Conservation (phyloP, 805 yeast species). For the Suhomyces sp. region DNA sequence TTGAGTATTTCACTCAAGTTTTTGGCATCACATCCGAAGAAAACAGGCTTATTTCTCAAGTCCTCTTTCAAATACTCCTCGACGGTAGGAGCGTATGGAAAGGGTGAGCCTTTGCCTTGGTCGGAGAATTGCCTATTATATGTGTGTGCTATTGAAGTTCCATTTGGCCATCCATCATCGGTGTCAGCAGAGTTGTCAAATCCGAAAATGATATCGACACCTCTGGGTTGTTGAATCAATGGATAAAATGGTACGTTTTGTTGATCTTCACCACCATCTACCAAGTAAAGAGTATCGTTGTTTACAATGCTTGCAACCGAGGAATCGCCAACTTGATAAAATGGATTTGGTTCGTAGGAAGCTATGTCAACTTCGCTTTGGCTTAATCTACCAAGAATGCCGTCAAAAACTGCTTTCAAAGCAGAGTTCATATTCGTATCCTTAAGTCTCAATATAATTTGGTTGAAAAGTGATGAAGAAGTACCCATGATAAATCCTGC, state of each 20-base stretch:
- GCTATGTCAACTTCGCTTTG: conserved; percentile 36
- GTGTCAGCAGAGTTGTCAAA: conserved; percentile 45
- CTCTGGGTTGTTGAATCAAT: conserved; percentile 35
- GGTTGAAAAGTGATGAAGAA: conserved; percentile 39
- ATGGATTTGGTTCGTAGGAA: conserved; percentile 42
- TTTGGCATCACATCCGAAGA: conserved; percentile 28
- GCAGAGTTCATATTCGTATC: conserved; percentile 21
- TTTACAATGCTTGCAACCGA: conserved; percentile 19
- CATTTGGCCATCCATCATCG: conserved; percentile 41
- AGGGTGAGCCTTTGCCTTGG: conserved; percentile 26
- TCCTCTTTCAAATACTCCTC: conserved; percentile 19
- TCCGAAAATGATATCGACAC: conserved; percentile 42
- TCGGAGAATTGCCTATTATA: conserved; percentile 22
- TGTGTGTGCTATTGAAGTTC: conserved; percentile 37
- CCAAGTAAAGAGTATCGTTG: conserved; percentile 34
- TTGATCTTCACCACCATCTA: conserved; percentile 45
- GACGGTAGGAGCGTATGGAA: conserved; percentile 26
- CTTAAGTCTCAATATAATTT: conserved; percentile 26
- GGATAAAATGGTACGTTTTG: conserved; percentile 44
- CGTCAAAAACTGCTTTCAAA: conserved; percentile 23
- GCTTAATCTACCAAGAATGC: conserved; percentile 25
- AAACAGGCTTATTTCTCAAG: conserved; percentile 23
- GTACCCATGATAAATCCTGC: conserved; percentile 44
- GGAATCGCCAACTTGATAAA: conserved; percentile 21
- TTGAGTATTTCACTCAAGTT: conserved; percentile 20